phyloP scores from a whole-genome alignment of 352 stramenopile species.

The Phytophthora aleatoria region DNA sequence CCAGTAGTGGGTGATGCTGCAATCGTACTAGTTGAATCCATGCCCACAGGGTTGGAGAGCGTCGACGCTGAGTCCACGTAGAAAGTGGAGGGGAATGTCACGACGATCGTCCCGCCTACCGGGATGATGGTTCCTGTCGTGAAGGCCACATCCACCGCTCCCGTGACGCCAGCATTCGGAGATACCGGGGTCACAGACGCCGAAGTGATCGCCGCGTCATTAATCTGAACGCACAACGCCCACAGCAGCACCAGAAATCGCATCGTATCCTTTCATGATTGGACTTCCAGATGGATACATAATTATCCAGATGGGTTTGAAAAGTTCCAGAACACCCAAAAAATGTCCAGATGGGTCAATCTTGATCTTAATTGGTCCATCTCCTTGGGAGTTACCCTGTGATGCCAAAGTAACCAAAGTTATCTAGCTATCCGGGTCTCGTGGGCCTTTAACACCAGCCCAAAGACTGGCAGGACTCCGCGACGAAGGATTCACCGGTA shows the following conservation, averaged over 20 bases:
- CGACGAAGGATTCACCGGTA: too few relatives aligned
- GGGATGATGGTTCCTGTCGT: constrained; percentile 38
- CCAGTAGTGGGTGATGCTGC: constrained; percentile 29
- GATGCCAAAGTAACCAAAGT: too few relatives aligned
- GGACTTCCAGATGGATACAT: background rate
- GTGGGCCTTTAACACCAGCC: too few relatives aligned
- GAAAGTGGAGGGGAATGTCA: constrained; percentile 62
- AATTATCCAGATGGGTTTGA: background rate
- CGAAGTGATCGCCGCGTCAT: constrained; percentile 37
- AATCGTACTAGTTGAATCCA: constrained; percentile 39
- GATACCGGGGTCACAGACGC: constrained; percentile 37
- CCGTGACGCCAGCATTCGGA: constrained; percentile 37
- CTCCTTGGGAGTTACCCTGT: too few relatives aligned
- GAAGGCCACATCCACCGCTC: constrained; percentile 42
- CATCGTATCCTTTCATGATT: constrained; percentile 17
- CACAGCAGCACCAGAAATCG: constrained; percentile 12
- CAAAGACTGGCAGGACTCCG: too few relatives aligned
- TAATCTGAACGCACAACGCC: background rate
- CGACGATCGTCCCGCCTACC: constrained; percentile 46
- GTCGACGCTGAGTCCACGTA: constrained; percentile 37
- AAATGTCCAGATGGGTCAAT: too few relatives aligned
- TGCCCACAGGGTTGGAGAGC: constrained; percentile 25
- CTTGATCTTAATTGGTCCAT: too few relatives aligned
- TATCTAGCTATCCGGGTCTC: too few relatives aligned
- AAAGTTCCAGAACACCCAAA: too few relatives aligned